Evolutionary conservation across 345 rosid genomes (phyloP).

Genomic region (Euphorbia pulcherrima): DNA sequence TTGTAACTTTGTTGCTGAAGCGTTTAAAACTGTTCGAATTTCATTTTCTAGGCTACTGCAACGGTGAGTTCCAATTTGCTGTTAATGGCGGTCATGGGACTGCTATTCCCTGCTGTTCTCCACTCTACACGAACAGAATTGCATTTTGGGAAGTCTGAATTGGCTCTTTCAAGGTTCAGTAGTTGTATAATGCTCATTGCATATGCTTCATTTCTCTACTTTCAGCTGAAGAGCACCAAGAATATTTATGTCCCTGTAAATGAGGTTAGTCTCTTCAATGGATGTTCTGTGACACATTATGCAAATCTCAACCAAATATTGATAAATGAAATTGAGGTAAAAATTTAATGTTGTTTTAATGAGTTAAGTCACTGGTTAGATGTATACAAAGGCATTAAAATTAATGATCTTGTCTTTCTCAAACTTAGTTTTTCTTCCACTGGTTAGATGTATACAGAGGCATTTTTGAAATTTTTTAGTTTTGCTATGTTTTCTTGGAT

Average conservation of each 20-base stretch:
- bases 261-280: slow-evolving; percentile 26
- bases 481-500: not conserved
- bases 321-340: not conserved
- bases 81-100: slow-evolving; percentile 28
- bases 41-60: slow-evolving; percentile 40
- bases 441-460: not conserved
- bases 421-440: not conserved
- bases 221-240: slow-evolving; percentile 41
- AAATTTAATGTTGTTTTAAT: not conserved
- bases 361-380: not conserved
- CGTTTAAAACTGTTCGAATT: not conserved
- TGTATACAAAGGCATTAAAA: not conserved
- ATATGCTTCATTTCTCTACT: slow-evolving; percentile 44
- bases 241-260: slow-evolving; percentile 16
- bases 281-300: not conserved
- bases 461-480: not conserved
- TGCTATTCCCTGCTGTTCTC: slow-evolving; percentile 47
- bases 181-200: slow-evolving; percentile 50
- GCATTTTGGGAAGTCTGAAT: slow-evolving; percentile 50
- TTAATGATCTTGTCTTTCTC: not conserved
- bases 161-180: slow-evolving; percentile 52
- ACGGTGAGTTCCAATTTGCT: slow-evolving; percentile 40
- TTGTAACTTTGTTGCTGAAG: not conserved
- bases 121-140: slow-evolving; percentile 45
- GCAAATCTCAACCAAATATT: not conserved